These are phyloP conservation scores for Emergomyces pasteurianus DNA, from an alignment of 2,329 filamentous ascomycete species.

Conservation along the genomic window DNA sequence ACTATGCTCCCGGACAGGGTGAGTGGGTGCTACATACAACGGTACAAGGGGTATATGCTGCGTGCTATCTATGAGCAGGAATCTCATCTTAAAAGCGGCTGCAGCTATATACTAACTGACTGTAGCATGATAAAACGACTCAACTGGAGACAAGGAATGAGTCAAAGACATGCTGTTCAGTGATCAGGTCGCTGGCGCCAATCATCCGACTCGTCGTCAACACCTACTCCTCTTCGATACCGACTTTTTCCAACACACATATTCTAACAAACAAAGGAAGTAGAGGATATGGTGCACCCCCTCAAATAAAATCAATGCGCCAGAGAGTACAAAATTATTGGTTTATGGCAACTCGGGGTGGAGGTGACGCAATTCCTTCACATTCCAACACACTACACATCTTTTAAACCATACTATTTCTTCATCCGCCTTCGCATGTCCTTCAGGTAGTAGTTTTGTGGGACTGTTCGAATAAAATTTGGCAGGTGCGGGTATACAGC, in stretches of 20 bases:
- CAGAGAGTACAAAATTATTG: neutral
- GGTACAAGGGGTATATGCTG: too few relatives aligned
- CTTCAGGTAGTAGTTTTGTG: slow-evolving; percentile 20
- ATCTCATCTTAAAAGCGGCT: too few relatives aligned
- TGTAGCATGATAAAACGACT: too few relatives aligned
- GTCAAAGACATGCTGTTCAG: too few relatives aligned
- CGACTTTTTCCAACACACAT: neutral
- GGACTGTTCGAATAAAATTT: slow-evolving; percentile 15
- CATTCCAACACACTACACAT: neutral
- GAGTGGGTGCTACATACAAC: too few relatives aligned
- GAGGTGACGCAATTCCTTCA: neutral
- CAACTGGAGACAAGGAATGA: too few relatives aligned
- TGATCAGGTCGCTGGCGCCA: too few relatives aligned
- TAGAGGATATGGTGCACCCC: neutral
- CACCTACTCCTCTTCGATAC: neutral
- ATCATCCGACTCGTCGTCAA: neutral
- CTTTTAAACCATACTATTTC: neutral
- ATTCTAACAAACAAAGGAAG: neutral
- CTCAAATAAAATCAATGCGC: neutral
- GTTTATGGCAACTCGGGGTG: neutral
- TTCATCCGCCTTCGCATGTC: slow-evolving; percentile 20
- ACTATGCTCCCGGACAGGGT: too few relatives aligned
- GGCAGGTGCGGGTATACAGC: slow-evolving; percentile 18
- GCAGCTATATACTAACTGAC: too few relatives aligned
- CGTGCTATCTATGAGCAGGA: too few relatives aligned